These are phyloP conservation scores for Herpetomonas samuelpessoai DNA, from an alignment of 208 protist genomes.

Conservation along the genomic window DNA sequence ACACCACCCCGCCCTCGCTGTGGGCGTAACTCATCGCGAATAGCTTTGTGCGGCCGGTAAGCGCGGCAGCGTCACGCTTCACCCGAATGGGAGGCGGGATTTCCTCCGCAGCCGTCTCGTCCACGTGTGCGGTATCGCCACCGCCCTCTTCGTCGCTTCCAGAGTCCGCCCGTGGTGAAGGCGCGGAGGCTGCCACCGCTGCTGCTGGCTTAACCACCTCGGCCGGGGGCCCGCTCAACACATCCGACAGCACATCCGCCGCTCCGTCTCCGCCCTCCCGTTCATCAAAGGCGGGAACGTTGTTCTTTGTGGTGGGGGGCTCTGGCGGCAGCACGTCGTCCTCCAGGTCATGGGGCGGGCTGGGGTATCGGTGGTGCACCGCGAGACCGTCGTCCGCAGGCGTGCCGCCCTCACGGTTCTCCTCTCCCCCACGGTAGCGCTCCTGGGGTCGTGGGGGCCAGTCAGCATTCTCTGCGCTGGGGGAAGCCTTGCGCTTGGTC, in stretches of 20 bases:
- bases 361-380: too few species aligned
- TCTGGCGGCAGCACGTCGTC: not conserved
- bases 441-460: too few species aligned
- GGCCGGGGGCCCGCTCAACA: not conserved
- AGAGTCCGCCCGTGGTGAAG: not conserved
- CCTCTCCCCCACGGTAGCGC: too few species aligned
- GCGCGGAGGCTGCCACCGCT: not conserved
- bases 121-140: not conserved
- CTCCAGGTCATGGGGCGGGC: too few species aligned
- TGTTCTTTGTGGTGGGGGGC: not conserved
- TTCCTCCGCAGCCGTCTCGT: constrained; percentile 3
- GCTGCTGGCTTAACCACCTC: not conserved
- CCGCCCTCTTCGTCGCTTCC: not conserved
- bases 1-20: constrained; percentile 62
- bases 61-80: constrained; percentile 14
- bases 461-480: not conserved
- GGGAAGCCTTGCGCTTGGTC: not conserved
- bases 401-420: too few species aligned
- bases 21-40: constrained; percentile 67
- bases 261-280: not conserved
- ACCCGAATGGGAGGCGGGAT: constrained; percentile 21
- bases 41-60: constrained; percentile 45
- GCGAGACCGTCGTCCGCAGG: too few species aligned
- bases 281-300: not conserved
- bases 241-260: not conserved